Base-by-base conservation (phyloP, 129 eudicot species). In the Centella asiatica region DNA sequence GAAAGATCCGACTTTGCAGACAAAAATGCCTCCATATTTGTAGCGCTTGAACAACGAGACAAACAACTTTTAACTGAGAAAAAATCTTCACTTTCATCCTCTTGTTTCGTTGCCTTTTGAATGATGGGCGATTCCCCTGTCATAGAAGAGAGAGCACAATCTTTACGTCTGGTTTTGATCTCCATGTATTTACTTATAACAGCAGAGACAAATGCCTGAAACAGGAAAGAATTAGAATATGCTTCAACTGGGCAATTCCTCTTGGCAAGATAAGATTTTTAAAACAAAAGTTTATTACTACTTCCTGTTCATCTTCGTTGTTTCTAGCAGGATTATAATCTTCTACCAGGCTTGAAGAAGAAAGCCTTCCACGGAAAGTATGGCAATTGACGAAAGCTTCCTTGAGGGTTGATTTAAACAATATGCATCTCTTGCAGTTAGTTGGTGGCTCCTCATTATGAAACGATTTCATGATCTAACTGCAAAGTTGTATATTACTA, bases 271-370 rank as follows among this genome's bases (percentile, higher is more conserved):
- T n/a, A n/a, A n/a, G n/a, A n/a, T n/a, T n/a, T n/a, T n/a, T n/a
- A n/a, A 51, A 51, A 10, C 23, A 51, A 22, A 22, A 0, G 14
- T 10, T 51, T 17, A 57, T 48, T 14, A 58, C 51, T 85, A 82
- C 95, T 76, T 86, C 94, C 50, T 86, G 83, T 69, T 86, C 89
- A 54, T 78, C 87, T 3, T 83, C 81, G n/a, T n/a, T n/a, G n/a
- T n/a, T n/a, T n/a, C n/a, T n/a, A n/a, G n/a, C n/a, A n/a, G n/a
- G n/a, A n/a, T n/a, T n/a, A n/a, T n/a, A n/a, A 40, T 67, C 68
- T 48, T 83, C 78, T n/a, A 36, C 82, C 60, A 46, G 66, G 70
- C 29, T 62, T 10, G 74, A 54, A 52, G 72, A 67, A 59, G 82
- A 82, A 69, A 57, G 66, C 53, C 64, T 79, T 39, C 64, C 55